Conservation (phyloP, 2,329 filamentous ascomycete genomes). For the Karstenula rhodostoma region DNA sequence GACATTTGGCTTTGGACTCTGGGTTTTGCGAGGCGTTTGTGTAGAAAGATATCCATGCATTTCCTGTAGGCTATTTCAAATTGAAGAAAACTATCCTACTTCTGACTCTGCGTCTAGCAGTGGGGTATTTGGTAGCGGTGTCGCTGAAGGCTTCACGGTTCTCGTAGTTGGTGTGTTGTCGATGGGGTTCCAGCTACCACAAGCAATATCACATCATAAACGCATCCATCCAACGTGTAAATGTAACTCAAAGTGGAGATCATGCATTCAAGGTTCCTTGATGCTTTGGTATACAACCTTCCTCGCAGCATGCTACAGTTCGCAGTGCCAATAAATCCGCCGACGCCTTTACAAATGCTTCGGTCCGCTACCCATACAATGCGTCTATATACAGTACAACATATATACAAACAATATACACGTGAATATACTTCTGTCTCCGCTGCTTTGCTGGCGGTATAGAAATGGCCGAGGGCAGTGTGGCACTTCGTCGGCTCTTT, state of each 20-base stretch:
- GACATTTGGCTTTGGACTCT: not conserved
- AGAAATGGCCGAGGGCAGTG: not conserved
- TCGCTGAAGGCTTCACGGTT: not conserved
- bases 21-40: constrained; percentile 5
- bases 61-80: not conserved
- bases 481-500: not conserved
- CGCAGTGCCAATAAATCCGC: not conserved
- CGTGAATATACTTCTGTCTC: not conserved
- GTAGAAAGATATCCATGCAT: constrained; percentile 6
- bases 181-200: not conserved
- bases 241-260: not conserved
- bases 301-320: not conserved
- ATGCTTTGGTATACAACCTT: not conserved
- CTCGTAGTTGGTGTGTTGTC: not conserved
- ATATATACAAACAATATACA: constrained; percentile 2
- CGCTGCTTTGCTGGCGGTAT: too few species aligned
- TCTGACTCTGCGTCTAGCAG: not conserved
- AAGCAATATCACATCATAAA: not conserved
- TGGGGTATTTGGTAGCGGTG: not conserved
- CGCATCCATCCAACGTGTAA: not conserved
- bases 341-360: constrained; percentile 1
- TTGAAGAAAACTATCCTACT: not conserved
- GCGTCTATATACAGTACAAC: constrained; percentile 11
- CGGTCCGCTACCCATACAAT: not conserved
- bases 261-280: not conserved